Evolutionary conservation across 2,329 filamentous ascomycete genomes (phyloP), one percentile per base, ranked within the genome.

Genomic region (Zasmidium cellare): DNA sequence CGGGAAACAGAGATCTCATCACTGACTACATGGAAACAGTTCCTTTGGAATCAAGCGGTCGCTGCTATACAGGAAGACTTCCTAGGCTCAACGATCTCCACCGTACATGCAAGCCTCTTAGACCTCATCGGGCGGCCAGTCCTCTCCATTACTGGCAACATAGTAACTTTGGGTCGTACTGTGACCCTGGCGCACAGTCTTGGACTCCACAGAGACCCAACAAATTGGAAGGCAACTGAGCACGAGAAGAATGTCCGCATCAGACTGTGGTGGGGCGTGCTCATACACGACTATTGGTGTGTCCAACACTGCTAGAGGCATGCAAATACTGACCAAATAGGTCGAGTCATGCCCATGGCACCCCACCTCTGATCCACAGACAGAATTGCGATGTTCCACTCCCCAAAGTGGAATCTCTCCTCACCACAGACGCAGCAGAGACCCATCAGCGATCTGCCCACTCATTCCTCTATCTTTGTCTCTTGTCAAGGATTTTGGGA

Each of bases 321-420:
- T 16, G n/a, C 25, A 19, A 50, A 12, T 45, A 23, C 51, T 73
- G 53, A 53, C 50, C n/a, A 58, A 35, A 31, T 51, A 78, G 77
- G 80, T 77, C 80, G 54, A 83, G 81, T 62, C 79, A 83, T 53
- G 80, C 80, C 3, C 82, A 84, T 63, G 82, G 82, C 3, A 79
- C 81, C 2, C 82, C 82, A 19, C 80, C 82, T 2, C 78, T 82
- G 51, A 79, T 84, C 11, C 73, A 76, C 2, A 79, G 79, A 57
- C 77, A 77, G 22, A 81, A 83, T 64, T 83, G 83, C 62, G 81
- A 85, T 60, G 82, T 84, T 14, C 81, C 82, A 16, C 66, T 82
- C 45, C 82, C 82, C 3, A 79, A 77, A 0, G 68, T 80, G 5
- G 74, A 77, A 19, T 77, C 56, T 45, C 78, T 65, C 60, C 78